phyloP scores from a whole-genome alignment of 306 rosid species.

The Vigna mungo region DNA sequence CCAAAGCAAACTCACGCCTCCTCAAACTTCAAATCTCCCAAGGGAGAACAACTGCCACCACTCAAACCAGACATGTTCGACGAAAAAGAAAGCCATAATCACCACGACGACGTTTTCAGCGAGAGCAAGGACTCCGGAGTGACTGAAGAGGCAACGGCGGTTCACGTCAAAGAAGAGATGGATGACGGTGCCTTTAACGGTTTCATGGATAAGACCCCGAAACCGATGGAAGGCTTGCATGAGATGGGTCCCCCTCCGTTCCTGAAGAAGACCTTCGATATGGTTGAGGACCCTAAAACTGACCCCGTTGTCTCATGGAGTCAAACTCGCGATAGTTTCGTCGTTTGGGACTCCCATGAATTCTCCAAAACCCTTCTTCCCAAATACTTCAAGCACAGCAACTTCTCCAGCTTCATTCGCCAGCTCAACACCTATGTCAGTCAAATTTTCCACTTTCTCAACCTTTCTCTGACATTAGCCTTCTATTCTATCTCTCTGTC shows the following conservation, averaged over 20 bases:
- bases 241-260: conserved; percentile 87
- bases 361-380: conserved; percentile 79
- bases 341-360: conserved; percentile 86
- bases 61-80: conserved; percentile 12
- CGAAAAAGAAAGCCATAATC: not conserved
- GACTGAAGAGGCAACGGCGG: conserved; percentile 34
- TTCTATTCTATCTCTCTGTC: not conserved
- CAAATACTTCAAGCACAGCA: conserved; percentile 80
- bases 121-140: conserved; percentile 23
- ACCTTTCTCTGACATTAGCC: not conserved
- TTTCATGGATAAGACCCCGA: conserved; percentile 46
- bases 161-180: conserved; percentile 55
- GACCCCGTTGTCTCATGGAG: conserved; percentile 89
- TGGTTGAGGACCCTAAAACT: conserved; percentile 89
- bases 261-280: conserved; percentile 78
- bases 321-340: conserved; percentile 62
- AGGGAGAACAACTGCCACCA: conserved; percentile 21
- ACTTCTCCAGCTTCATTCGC: conserved; percentile 97
- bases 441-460: not conserved
- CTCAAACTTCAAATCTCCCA: not conserved
- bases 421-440: conserved; percentile 95
- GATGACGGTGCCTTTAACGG: conserved; percentile 43
- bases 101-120: conserved; percentile 15
- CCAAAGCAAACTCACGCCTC: not conserved
- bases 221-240: conserved; percentile 77